phyloP scores from a whole-genome alignment of 2,329 filamentous ascomycete species.

The Nemania sp. region DNA sequence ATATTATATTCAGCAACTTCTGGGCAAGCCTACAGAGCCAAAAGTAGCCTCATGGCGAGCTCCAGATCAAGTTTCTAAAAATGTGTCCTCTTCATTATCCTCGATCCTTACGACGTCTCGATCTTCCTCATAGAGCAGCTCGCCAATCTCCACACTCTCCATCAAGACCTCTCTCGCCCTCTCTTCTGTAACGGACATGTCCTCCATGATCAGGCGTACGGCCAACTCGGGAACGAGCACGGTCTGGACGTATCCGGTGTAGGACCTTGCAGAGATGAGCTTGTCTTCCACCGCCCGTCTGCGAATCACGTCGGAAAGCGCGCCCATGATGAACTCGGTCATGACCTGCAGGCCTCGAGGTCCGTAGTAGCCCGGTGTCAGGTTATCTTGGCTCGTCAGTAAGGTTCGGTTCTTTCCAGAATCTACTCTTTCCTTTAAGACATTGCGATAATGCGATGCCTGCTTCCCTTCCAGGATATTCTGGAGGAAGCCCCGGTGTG shows the following conservation, averaged over 20 bases:
- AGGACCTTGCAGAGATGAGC: slow-evolving; percentile 68
- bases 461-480: slow-evolving; percentile 61
- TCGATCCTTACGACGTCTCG: slow-evolving; percentile 54
- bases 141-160: slow-evolving; percentile 69
- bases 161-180: slow-evolving; percentile 61
- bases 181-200: slow-evolving; percentile 51
- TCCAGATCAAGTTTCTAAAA: neutral
- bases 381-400: slow-evolving; percentile 59
- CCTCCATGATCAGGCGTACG: slow-evolving; percentile 59
- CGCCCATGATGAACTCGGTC: slow-evolving; percentile 68
- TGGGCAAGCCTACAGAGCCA: neutral
- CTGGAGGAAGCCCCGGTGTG: slow-evolving; percentile 60
- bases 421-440: slow-evolving; percentile 59
- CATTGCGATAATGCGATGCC: slow-evolving; percentile 63
- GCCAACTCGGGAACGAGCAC: slow-evolving; percentile 77
- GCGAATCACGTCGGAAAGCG: slow-evolving; percentile 64
- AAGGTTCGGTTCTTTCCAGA: slow-evolving; percentile 64
- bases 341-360: slow-evolving; percentile 72
- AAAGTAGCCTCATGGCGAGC: neutral
- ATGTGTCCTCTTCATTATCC: slow-evolving; percentile 34
- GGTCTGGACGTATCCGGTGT: slow-evolving; percentile 70
- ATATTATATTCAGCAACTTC: neutral
- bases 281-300: slow-evolving; percentile 65
- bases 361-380: slow-evolving; percentile 84
- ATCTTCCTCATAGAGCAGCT: slow-evolving; percentile 68